These are phyloP conservation scores for Neofusicoccum sp. DNA, from an alignment of 2,329 filamentous ascomycete genomes.

Conservation along the genomic window DNA sequence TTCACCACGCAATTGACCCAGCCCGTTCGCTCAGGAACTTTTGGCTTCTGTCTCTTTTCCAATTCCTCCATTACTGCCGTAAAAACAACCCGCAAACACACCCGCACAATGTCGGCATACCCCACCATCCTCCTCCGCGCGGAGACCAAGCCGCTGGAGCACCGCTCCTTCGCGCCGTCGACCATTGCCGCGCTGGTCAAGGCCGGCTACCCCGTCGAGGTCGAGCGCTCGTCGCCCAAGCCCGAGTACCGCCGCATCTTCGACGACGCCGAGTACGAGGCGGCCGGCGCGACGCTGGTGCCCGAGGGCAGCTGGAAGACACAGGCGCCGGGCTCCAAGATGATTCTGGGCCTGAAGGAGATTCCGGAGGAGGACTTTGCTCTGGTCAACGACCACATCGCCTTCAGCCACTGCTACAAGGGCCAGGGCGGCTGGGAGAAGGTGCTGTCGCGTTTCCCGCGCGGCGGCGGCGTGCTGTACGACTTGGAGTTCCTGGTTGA, in stretches of 20 bases:
- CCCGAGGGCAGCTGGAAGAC: slow-evolving; percentile 38
- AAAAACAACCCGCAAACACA: not conserved
- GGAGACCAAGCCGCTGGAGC: slow-evolving; percentile 42
- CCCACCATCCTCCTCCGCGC: slow-evolving; percentile 42
- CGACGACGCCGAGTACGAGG: slow-evolving; percentile 40
- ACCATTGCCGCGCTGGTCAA: slow-evolving; percentile 41
- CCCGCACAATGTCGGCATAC: slow-evolving; percentile 25
- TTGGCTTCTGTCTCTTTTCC: not conserved
- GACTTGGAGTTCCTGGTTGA: slow-evolving; percentile 87
- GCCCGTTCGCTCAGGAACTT: not conserved
- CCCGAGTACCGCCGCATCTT: slow-evolving; percentile 41
- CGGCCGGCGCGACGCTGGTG: slow-evolving; percentile 39
- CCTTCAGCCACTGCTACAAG: slow-evolving; percentile 46
- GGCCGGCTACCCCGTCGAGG: slow-evolving; percentile 40
- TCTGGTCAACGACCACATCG: slow-evolving; percentile 40
- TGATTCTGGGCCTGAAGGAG: slow-evolving; percentile 44
- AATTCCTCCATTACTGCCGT: not conserved
- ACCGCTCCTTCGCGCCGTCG: slow-evolving; percentile 41
- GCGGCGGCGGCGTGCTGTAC: slow-evolving; percentile 72
- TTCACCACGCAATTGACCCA: not conserved
- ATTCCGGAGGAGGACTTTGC: slow-evolving; percentile 39
- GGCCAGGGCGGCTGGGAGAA: slow-evolving; percentile 62
- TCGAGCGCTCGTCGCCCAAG: slow-evolving; percentile 40
- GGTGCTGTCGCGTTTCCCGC: slow-evolving; percentile 75
- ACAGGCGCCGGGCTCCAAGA: slow-evolving; percentile 35